Evolutionary conservation across 305 asterid species (phyloP), one percentile per base, ranked within the genome.

Genomic region (Fraxinus velutina): DNA sequence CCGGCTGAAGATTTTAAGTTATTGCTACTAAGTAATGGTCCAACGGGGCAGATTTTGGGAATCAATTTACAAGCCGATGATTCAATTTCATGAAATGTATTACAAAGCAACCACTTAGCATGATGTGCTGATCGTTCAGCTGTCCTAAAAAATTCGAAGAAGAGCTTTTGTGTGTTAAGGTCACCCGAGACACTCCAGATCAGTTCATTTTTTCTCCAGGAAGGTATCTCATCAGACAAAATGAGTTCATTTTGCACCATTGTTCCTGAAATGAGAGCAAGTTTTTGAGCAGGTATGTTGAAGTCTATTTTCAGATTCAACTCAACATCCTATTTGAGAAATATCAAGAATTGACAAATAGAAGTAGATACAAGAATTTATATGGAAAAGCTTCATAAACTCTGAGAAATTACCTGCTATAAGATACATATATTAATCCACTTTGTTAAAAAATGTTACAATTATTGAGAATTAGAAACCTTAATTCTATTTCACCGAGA

Each of bases 81-180:
- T 21, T 82, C 83, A 33, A 82, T 77, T 27, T 85, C 85, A 64
- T 68, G 19, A 7, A 37, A 66, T 75, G 85, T n/a, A 24, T 85
- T 81, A 44, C 83, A 70, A 6, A 85, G 47, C 17, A 80, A 1
- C 82, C 78, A 78, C 27, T 79, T 32, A 60, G 80, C 82, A n/a
- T 74, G 60, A 6, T 55, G 22, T 6, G 10, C 10, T 2, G 71
- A 5, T 78, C 81, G 78, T 17, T 27, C 7, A 27, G 75, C 6
- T 39, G 55, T 62, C 24, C 37, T 4, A 12, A 81, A 39, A 10
- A 80, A 55, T 8, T 78, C 89, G 27, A 88, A 86, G 78, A 84
- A 79, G 68, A 78, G 60, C 76, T 83, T 86, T 44, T 88, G 90
- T 9, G 70, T 64, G 30, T 29, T 33, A 5, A 79, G 60, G 78